Evolutionary conservation across 139 green algal genomes (phyloP).

Genomic region (Coelastrella sp.): DNA sequence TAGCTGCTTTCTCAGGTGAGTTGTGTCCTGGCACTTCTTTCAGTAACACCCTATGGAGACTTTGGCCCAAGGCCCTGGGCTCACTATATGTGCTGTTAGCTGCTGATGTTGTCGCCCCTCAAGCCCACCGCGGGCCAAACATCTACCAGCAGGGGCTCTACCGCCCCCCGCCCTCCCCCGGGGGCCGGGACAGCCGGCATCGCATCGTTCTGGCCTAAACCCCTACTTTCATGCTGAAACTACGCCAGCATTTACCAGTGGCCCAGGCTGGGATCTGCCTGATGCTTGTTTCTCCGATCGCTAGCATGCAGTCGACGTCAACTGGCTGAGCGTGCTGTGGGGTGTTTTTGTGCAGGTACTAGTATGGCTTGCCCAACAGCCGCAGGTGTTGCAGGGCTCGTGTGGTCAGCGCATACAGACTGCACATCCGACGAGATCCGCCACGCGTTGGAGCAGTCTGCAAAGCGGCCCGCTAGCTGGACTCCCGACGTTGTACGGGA

Average conservation of each 20-base stretch:
- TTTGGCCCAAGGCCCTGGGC: background rate
- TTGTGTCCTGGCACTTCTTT: no score
- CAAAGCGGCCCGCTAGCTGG: background rate
- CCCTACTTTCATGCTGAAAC: no score
- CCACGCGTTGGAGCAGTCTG: background rate
- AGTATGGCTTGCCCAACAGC: background rate
- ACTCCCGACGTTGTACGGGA: background rate
- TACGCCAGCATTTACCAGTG: no score
- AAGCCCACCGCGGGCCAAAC: no score
- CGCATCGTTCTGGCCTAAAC: no score
- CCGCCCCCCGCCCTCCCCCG: no score
- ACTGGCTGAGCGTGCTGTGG: background rate
- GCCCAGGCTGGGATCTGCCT: background rate
- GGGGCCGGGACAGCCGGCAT: no score
- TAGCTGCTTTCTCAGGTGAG: background rate
- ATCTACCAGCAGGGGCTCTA: no score
- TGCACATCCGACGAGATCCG: background rate
- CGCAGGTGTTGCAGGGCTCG: background rate
- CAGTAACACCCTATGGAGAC: background rate
- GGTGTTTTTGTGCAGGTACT: background rate
- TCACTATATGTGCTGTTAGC: background rate
- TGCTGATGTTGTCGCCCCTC: no score
- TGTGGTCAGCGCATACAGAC: background rate
- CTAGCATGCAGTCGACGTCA: background rate
- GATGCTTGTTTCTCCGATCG: background rate